These are phyloP conservation scores for Pisolithus marmoratus DNA, from an alignment of 768 basidiomycete species.

Conservation along the genomic window DNA sequence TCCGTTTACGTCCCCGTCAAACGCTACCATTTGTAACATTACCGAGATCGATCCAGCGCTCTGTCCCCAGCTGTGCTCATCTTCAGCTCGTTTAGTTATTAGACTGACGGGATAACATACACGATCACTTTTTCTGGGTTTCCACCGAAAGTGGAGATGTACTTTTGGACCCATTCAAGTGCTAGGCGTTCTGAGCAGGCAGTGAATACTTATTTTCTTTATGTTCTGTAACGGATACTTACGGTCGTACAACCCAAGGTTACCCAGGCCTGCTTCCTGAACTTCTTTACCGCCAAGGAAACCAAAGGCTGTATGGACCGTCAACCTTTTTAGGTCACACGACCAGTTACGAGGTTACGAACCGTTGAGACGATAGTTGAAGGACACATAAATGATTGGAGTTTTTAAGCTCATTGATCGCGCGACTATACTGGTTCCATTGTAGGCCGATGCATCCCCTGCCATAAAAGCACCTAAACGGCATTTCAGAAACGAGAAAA, in stretches of 20 bases:
- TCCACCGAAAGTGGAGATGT: constrained; percentile 38
- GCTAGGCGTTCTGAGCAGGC: constrained; percentile 26
- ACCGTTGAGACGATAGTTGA: constrained; percentile 21
- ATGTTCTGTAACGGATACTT: not conserved
- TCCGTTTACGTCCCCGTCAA: constrained; percentile 10
- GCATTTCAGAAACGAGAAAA: not conserved
- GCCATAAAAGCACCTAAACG: constrained; percentile 10
- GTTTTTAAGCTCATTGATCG: constrained; percentile 14
- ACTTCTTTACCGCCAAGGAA: constrained; percentile 26
- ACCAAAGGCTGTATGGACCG: constrained; percentile 15
- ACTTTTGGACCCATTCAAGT: constrained; percentile 38
- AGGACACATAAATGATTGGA: constrained; percentile 16
- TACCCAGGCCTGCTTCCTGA: constrained; percentile 21
- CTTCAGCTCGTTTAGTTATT: not conserved
- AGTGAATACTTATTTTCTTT: not conserved
- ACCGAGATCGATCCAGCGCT: constrained; percentile 12
- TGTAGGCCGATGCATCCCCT: constrained; percentile 10
- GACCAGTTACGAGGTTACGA: not conserved
- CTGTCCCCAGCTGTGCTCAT: constrained; percentile 11
- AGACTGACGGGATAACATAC: constrained; percentile 6
- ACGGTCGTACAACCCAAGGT: constrained; percentile 37
- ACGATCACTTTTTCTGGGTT: constrained; percentile 28
- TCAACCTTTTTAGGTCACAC: not conserved
- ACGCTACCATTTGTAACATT: constrained; percentile 11
- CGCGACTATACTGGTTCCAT: constrained; percentile 15